phyloP scores from a whole-genome alignment of 495 filamentous ascomycete genomes.

The Trypethelium eluteriae region DNA sequence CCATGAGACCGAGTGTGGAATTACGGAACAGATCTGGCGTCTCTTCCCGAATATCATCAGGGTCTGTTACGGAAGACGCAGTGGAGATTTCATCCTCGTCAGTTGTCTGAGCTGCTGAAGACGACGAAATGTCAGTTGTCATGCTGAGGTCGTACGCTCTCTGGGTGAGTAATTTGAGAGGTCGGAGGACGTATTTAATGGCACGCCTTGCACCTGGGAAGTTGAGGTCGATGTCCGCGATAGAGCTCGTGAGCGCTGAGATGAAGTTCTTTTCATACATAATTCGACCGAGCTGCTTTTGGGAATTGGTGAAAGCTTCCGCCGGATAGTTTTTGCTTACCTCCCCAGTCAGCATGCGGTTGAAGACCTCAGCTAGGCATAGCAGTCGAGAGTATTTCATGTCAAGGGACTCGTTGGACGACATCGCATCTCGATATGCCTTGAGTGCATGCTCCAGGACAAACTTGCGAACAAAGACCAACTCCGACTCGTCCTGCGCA shows the following conservation, averaged over 20 bases:
- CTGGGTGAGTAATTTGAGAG: constrained; percentile 76
- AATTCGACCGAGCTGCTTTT: constrained; percentile 74
- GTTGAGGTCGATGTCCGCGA: constrained; percentile 92
- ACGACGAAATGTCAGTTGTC: constrained; percentile 59
- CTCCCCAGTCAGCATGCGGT: constrained; percentile 77
- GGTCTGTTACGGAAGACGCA: constrained; percentile 82
- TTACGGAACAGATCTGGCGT: constrained; percentile 96
- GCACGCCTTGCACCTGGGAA: constrained; percentile 87
- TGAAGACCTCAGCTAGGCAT: constrained; percentile 81
- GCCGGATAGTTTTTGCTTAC: constrained; percentile 36
- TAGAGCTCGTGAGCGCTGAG: constrained; percentile 73
- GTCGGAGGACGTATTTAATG: constrained; percentile 90
- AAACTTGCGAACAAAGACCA: constrained; percentile 87
- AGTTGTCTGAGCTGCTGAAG: constrained; percentile 54
- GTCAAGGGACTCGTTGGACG: constrained; percentile 73
- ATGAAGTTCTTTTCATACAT: constrained; percentile 99
- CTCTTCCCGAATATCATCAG: constrained; percentile 72
- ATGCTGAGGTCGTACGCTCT: constrained; percentile 81
- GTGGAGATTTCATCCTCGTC: constrained; percentile 85
- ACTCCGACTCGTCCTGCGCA: constrained; percentile 72
- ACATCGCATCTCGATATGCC: constrained; percentile 81
- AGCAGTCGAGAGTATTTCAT: constrained; percentile 78
- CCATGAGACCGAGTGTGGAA: constrained; percentile 90
- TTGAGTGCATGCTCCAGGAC: constrained; percentile 88
- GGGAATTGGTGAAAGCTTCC: constrained; percentile 33